Percentiles rank a stretch among this genome's conserved stretches.
These are phyloP conservation scores for Sporothrix globosa DNA, from an alignment of 2,329 filamentous ascomycete species.

Conservation along the genomic window DNA sequence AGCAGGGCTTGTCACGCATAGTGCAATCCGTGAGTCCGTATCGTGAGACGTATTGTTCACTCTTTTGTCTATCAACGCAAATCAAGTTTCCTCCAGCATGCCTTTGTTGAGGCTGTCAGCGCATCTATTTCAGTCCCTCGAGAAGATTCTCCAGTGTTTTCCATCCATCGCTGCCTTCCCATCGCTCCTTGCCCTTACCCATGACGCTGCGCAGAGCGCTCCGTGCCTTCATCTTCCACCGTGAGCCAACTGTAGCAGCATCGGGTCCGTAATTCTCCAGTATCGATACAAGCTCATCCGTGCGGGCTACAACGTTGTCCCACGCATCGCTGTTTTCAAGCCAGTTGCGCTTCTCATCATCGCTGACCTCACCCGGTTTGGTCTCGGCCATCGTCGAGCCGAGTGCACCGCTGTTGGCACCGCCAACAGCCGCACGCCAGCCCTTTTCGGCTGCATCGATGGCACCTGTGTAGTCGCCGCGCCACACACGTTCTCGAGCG, in stretches of 20 bases:
- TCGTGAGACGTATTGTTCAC: not conserved
- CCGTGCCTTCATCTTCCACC: slow-evolving; percentile 87
- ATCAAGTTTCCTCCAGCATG: not conserved
- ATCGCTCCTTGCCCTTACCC: slow-evolving; percentile 76
- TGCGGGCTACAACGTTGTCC: slow-evolving; percentile 74
- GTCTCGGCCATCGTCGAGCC: slow-evolving; percentile 49
- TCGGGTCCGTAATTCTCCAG: slow-evolving; percentile 77
- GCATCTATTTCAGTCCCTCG: slow-evolving; percentile 51
- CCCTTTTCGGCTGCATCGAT: slow-evolving; percentile 86
- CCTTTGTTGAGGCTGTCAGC: not conserved
- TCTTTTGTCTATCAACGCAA: slow-evolving; percentile 1
- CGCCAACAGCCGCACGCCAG: slow-evolving; percentile 71
- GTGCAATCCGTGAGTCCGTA: not conserved
- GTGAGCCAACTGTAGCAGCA: slow-evolving; percentile 69
- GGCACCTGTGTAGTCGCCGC: slow-evolving; percentile 68
- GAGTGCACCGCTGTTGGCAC: slow-evolving; percentile 39
- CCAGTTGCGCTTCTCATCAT: slow-evolving; percentile 52
- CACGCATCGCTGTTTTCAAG: slow-evolving; percentile 66
- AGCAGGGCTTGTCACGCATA: not conserved
- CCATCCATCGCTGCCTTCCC: slow-evolving; percentile 78
- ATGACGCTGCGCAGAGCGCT: slow-evolving; percentile 82
- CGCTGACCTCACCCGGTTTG: slow-evolving; percentile 35
- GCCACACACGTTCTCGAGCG: slow-evolving; percentile 72
- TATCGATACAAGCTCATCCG: slow-evolving; percentile 77
- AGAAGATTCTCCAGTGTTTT: slow-evolving; percentile 59